Evolutionary conservation across 345 rosid species (phyloP), one percentile per base, ranked within the genome.

Genomic region (Eucalyptus sp.): DNA sequence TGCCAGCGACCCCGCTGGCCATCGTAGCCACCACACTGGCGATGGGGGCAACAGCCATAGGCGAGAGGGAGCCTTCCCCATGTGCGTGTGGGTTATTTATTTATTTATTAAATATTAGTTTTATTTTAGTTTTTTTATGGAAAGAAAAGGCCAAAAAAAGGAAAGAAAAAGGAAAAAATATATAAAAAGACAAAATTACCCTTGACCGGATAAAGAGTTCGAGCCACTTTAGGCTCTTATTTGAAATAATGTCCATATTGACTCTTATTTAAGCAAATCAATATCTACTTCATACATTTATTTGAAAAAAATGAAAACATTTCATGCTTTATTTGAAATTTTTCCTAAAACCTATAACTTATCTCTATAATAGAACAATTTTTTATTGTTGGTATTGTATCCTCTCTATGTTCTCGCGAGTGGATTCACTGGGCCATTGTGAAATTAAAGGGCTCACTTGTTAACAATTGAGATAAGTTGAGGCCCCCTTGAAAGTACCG

Each of bases 1-100:
- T 1, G 25, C 25, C 1, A 0, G 1, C 0, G 10, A 18, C 4
- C 58, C 0, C 1, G 5, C 25, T 1, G 1, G 5, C 58, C 58
- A 52, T 52, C 5, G 0, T 20, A 52, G 1, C 25, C 58, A 52
- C 25, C 5, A 3, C 58, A 20, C 0, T 52, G 24, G 58, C 4
- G 0, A 52, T 18, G 58, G 10, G 10, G 25, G 5, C 5, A 1
- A 18, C 1, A 18, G 5, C 25, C 25, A 52, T 52, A 52, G 10
- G 58, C 0, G 0, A 0, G 58, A 52, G 56, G 24, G 10, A 52
- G 4, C 10, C 22, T 17, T 17, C 4, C 9, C 22, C 22, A 0
- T 7, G 8, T 7, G 10, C 10, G 0, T 52, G 56, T 18, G 24
- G 9, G 0, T 7, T 52, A 1, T 51, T 16, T 50, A 7, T 52